Evolutionary conservation across 306 rosid genomes (phyloP).

Genomic region (Quercus aquifolioides): DNA sequence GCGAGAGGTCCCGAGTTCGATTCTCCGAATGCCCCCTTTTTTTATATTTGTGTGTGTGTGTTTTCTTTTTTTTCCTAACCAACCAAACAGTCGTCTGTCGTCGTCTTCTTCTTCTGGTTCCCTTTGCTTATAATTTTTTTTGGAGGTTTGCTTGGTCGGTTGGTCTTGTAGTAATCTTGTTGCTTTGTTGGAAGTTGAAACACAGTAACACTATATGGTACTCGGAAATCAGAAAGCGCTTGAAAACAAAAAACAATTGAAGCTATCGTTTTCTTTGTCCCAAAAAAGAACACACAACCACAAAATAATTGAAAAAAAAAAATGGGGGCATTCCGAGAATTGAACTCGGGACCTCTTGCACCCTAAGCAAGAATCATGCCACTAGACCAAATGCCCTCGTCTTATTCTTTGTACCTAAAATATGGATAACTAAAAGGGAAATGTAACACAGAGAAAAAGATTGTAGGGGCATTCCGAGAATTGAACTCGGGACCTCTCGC

Average conservation of each 20-base stretch:
- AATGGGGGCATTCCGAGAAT: constrained; percentile 35
- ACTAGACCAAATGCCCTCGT: constrained; percentile 15
- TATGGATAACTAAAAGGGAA: fast-evolving
- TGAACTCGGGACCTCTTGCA: constrained; percentile 52
- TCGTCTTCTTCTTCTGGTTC: no score
- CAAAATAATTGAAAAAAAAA: not conserved
- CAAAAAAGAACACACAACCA: no score
- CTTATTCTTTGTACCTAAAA: fast-evolving
- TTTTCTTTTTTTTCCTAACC: no score
- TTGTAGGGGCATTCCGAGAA: constrained; percentile 16
- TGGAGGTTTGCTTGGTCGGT: no score
- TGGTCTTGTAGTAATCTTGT: no score
- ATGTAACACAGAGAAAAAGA: not conserved
- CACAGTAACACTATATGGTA: no score
- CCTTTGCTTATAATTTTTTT: no score
- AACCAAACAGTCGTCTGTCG: no score
- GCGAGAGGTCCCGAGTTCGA: constrained; percentile 7
- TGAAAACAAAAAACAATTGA: no score
- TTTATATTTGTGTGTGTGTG: not conserved
- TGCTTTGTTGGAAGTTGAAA: no score
- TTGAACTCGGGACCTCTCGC: constrained; percentile 22
- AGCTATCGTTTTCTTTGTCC: no score
- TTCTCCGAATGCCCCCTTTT: constrained; percentile 11
- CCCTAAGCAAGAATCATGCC: constrained; percentile 54
- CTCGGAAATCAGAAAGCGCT: no score